Conservation (phyloP, 805 yeast genomes). For the Lipomyces starkeyi region DNA sequence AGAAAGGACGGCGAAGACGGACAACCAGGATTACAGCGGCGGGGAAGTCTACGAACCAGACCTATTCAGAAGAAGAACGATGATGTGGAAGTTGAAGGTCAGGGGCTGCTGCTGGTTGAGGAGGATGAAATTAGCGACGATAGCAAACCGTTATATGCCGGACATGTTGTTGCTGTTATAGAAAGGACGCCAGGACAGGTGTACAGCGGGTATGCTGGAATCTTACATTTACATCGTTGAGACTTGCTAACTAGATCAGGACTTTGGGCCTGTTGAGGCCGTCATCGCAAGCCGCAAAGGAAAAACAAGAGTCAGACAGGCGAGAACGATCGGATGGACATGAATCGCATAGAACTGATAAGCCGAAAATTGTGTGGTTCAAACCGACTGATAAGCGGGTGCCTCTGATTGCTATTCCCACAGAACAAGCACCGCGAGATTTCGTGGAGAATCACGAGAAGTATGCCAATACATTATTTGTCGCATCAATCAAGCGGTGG, state of each 20-base stretch:
- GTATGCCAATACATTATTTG: conserved; percentile 81
- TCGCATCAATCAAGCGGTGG: conserved; percentile 97
- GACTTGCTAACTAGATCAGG: conserved; percentile 51
- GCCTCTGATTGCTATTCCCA: conserved; percentile 96
- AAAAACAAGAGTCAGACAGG: conserved; percentile 54
- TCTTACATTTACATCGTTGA: background rate
- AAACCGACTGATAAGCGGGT: conserved; percentile 98
- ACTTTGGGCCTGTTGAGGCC: conserved; percentile 93
- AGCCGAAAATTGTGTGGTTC: conserved; percentile 98
- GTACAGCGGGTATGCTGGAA: conserved; percentile 57
- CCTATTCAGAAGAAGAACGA: conserved; percentile 98
- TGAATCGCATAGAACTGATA: conserved; percentile 44
- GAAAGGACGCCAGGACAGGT: conserved; percentile 97
- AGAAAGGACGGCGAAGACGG: conserved; percentile 60
- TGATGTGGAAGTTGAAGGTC: conserved; percentile 98
- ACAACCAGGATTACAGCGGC: conserved; percentile 68
- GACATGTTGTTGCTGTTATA: conserved; percentile 97
- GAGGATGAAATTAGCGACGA: conserved; percentile 96
- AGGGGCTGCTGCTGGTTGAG: conserved; percentile 85
- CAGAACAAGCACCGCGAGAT: conserved; percentile 96
- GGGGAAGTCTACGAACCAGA: conserved; percentile 90
- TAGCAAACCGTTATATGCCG: conserved; percentile 91
- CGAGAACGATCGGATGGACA: conserved; percentile 43
- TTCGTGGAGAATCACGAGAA: conserved; percentile 90
- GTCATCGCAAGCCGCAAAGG: conserved; percentile 89